phyloP scores from a whole-genome alignment of 2,329 filamentous ascomycete species.

The Aureobasidium sp. region DNA sequence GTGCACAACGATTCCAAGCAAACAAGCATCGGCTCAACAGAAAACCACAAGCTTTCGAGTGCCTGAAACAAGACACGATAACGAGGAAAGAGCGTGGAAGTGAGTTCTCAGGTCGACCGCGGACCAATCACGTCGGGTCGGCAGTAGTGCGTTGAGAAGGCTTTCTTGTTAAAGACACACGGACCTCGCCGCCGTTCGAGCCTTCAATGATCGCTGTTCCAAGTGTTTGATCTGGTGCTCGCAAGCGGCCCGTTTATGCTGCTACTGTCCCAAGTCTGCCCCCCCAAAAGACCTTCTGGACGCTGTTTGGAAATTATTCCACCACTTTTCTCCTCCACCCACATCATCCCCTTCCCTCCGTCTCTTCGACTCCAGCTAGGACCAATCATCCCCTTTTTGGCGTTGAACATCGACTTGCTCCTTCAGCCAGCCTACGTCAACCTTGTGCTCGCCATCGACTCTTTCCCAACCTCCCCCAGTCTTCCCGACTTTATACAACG shows the following conservation, averaged over 20 bases:
- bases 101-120: neutral
- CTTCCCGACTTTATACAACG: neutral
- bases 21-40: conserved; percentile 5
- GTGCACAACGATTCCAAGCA: neutral
- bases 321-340: neutral
- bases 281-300: conserved; percentile 1
- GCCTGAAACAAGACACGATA: conserved; percentile 5
- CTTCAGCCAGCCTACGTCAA: neutral
- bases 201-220: conserved; percentile 9
- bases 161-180: conserved; percentile 4
- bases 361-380: neutral
- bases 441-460: neutral
- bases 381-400: neutral
- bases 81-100: neutral
- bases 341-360: neutral
- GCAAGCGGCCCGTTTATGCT: conserved; percentile 11
- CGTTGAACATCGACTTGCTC: neutral
- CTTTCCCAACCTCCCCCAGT: neutral
- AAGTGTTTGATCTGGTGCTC: conserved; percentile 4
- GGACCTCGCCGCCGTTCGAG: conserved; percentile 12
- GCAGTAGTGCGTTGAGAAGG: conserved; percentile 3
- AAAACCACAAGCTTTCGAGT: neutral
- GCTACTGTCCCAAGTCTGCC: neutral
- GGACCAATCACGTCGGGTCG: neutral
- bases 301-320: conserved; percentile 4